phyloP scores from a whole-genome alignment of 2,329 filamentous ascomycete genomes.

The Ophiostoma tasmaniense region DNA sequence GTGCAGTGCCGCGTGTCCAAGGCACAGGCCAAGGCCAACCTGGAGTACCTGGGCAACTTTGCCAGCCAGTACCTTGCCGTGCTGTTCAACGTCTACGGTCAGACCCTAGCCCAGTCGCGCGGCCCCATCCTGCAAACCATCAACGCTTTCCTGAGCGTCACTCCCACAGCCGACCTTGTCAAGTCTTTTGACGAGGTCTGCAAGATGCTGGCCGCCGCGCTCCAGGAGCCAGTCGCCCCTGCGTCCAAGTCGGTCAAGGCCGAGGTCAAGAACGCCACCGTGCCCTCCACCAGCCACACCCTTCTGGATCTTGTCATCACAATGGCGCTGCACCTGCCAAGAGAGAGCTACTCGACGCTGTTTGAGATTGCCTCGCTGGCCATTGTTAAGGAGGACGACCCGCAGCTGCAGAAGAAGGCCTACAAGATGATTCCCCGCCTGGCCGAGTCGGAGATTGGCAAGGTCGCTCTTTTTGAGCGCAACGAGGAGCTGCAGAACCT shows the following conservation, averaged over 20 bases:
- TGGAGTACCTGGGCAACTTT: slow-evolving; percentile 70
- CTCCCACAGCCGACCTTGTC: slow-evolving; percentile 66
- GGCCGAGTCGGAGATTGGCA: slow-evolving; percentile 69
- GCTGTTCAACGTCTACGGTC: slow-evolving; percentile 97
- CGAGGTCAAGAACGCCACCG: slow-evolving; percentile 38
- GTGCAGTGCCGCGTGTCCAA: slow-evolving; percentile 72
- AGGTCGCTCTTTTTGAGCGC: slow-evolving; percentile 65
- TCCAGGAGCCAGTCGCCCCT: slow-evolving; percentile 41
- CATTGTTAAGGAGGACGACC: slow-evolving; percentile 71
- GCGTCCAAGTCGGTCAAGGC: slow-evolving; percentile 33
- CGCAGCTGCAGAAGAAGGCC: slow-evolving; percentile 95
- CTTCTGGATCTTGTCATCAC: slow-evolving; percentile 96
- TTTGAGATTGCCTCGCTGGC: slow-evolving; percentile 82
- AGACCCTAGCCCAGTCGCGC: slow-evolving; percentile 86
- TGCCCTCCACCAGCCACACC: slow-evolving; percentile 89
- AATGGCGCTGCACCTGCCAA: slow-evolving; percentile 85
- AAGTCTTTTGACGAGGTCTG: slow-evolving; percentile 85
- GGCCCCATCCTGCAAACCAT: slow-evolving; percentile 89
- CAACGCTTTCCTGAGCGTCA: slow-evolving; percentile 88
- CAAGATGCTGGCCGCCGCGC: slow-evolving; percentile 66
- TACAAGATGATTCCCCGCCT: slow-evolving; percentile 95
- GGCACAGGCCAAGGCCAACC: slow-evolving; percentile 65
- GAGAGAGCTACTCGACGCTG: slow-evolving; percentile 73
- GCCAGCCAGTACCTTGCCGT: slow-evolving; percentile 87
- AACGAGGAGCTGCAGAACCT: slow-evolving; percentile 73